These are phyloP conservation scores for Ceratobasidium sp. DNA, from an alignment of 1,284 basidiomycete species.

Conservation along the genomic window DNA sequence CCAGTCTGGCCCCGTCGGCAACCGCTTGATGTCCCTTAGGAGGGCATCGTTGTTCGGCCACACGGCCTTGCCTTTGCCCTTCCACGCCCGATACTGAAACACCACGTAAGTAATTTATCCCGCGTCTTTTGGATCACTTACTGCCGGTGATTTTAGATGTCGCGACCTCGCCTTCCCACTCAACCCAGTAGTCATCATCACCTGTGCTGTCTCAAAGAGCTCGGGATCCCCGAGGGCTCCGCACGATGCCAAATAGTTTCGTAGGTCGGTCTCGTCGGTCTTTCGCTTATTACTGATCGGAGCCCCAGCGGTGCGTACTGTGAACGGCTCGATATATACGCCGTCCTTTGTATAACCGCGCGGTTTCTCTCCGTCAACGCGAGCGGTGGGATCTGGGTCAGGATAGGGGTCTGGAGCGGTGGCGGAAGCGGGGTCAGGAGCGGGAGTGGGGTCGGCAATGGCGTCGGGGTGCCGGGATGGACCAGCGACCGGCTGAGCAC, in stretches of 20 bases:
- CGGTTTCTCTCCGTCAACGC: too few relatives aligned
- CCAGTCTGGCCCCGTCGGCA: slow-evolving; percentile 37
- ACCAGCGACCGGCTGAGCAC: not conserved
- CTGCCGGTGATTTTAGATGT: slow-evolving; percentile 6
- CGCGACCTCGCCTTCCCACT: not conserved
- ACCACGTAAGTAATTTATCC: not conserved
- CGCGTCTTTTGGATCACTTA: not conserved
- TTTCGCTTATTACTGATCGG: slow-evolving; percentile 11
- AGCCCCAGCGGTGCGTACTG: slow-evolving; percentile 6
- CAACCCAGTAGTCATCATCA: slow-evolving; percentile 40
- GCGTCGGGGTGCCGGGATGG: not conserved
- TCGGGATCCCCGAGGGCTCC: slow-evolving; percentile 15
- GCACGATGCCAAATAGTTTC: not conserved
- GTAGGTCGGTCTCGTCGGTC: not conserved
- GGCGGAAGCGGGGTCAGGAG: not conserved
- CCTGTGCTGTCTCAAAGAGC: slow-evolving; percentile 9
- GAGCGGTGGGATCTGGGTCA: too few relatives aligned
- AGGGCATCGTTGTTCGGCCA: slow-evolving; percentile 22
- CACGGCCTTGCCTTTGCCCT: slow-evolving; percentile 18
- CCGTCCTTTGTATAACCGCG: slow-evolving; percentile 1
- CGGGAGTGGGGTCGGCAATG: not conserved
- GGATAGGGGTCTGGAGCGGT: not conserved
- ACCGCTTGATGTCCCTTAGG: not conserved
- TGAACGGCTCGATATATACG: slow-evolving; percentile 18
- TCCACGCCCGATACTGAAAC: slow-evolving; percentile 7